Evolutionary conservation across 2,329 filamentous ascomycete genomes (phyloP).

Genomic region (Neofusicoccum laricinum): DNA sequence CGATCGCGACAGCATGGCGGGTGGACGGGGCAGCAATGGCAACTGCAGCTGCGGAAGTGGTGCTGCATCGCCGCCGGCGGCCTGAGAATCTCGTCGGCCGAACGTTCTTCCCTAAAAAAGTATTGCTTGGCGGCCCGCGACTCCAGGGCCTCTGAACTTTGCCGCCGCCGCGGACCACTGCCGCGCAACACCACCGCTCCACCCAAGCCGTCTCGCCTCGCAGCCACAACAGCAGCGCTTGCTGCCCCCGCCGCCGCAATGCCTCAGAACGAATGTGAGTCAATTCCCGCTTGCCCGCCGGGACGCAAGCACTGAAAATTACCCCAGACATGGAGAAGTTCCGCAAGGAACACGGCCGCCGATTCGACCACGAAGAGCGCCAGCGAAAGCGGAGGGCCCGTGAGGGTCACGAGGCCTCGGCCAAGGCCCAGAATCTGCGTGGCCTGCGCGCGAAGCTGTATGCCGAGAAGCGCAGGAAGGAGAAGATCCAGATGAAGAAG

Average conservation of each 20-base stretch:
- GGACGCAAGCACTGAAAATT: too few relatives aligned
- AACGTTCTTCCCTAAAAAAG: not conserved
- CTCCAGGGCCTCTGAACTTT: not conserved
- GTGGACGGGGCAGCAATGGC: not conserved
- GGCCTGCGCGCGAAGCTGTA: constrained; percentile 90
- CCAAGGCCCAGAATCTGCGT: constrained; percentile 89
- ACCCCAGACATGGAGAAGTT: constrained; percentile 62
- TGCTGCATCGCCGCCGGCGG: not conserved
- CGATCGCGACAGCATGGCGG: constrained; percentile 48
- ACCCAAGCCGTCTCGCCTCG: too few relatives aligned
- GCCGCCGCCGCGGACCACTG: constrained; percentile 17
- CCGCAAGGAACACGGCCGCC: constrained; percentile 56
- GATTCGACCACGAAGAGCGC: constrained; percentile 84
- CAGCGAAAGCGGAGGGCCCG: constrained; percentile 81
- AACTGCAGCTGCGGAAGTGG: constrained; percentile 1
- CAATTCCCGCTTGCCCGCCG: too few relatives aligned
- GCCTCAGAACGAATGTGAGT: too few relatives aligned
- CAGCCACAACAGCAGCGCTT: too few relatives aligned
- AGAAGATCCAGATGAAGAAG: constrained; percentile 63
- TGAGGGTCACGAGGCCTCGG: constrained; percentile 81
- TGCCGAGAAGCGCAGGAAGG: constrained; percentile 86
- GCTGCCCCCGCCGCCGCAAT: too few relatives aligned
- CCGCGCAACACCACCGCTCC: too few relatives aligned
- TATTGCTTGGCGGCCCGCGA: not conserved
- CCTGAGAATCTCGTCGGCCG: not conserved